Percentiles rank a stretch among this genome's conserved stretches.
These are phyloP conservation scores for Otatea glauca DNA, from an alignment of 176 grass and related monocot genomes.

Conservation along the genomic window DNA sequence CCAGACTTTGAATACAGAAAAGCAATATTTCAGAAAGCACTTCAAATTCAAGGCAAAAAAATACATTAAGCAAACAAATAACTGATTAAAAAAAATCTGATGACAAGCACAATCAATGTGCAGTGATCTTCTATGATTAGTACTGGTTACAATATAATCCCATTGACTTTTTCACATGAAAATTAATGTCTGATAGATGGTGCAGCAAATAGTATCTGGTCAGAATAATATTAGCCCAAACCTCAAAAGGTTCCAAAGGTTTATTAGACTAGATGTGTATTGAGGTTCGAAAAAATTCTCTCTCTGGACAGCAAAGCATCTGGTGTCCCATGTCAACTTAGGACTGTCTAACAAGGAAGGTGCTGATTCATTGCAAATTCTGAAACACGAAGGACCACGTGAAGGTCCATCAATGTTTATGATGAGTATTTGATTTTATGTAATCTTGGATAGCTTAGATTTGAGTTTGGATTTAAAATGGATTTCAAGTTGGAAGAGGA, in stretches of 20 bases:
- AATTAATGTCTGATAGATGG: neutral
- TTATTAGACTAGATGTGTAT: constrained; percentile 5
- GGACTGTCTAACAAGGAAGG: neutral
- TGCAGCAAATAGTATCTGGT: constrained; percentile 1
- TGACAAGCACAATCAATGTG: neutral
- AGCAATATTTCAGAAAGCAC: constrained; percentile 14
- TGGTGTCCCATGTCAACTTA: constrained; percentile 1
- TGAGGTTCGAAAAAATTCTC: constrained; percentile 17
- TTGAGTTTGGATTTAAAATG: too few relatives aligned
- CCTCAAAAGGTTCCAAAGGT: constrained; percentile 17
- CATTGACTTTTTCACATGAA: constrained; percentile 2
- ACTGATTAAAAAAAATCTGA: constrained; percentile 15
- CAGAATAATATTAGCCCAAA: constrained; percentile 28
- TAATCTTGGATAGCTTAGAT: too few relatives aligned
- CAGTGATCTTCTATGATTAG: constrained; percentile 15
- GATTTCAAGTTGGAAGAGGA: too few relatives aligned
- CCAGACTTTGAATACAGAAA: neutral
- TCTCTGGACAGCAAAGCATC: constrained; percentile 22
- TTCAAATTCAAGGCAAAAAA: neutral
- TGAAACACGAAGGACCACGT: too few relatives aligned
- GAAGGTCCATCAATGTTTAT: too few relatives aligned
- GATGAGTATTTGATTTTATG: too few relatives aligned
- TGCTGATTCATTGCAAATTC: neutral
- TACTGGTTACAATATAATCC: constrained; percentile 25
- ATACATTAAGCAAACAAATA: neutral